Evolutionary conservation across 441 rosid species (phyloP).

Genomic region (Populus hybrid): DNA sequence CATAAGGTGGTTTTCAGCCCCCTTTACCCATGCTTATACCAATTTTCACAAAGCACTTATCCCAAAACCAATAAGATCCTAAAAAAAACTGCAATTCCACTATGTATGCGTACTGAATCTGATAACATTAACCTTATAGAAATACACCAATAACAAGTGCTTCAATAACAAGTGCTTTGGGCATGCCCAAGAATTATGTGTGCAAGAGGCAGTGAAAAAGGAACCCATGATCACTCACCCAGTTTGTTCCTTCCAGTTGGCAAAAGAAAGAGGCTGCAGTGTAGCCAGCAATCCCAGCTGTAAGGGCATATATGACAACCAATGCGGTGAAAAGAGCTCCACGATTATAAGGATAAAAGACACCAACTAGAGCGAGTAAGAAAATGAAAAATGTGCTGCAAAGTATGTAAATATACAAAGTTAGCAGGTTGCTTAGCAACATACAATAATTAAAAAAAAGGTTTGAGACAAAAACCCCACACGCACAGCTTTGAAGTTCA

Average conservation of each 20-base stretch:
- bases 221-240: conserved; percentile 37
- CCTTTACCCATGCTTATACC: neutral
- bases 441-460: neutral
- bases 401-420: neutral
- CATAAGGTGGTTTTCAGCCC: neutral
- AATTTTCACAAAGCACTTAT: neutral
- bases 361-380: conserved; percentile 69
- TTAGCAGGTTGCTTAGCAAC: neutral
- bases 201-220: neutral
- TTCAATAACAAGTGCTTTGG: neutral
- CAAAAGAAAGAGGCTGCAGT: conserved; percentile 65
- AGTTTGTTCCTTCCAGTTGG: conserved; percentile 68
- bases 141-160: neutral
- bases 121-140: neutral
- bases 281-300: conserved; percentile 71
- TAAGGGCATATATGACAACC: conserved; percentile 65
- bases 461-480: neutral
- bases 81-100: neutral
- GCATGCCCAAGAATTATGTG: neutral
- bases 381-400: conserved; percentile 55
- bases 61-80: neutral
- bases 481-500: neutral
- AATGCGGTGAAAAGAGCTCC: conserved; percentile 77
- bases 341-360: conserved; percentile 69
- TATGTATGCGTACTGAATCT: neutral